Base-by-base conservation (phyloP, 352 stramenopile species). In the Halophytophthora polymorphica region DNA sequence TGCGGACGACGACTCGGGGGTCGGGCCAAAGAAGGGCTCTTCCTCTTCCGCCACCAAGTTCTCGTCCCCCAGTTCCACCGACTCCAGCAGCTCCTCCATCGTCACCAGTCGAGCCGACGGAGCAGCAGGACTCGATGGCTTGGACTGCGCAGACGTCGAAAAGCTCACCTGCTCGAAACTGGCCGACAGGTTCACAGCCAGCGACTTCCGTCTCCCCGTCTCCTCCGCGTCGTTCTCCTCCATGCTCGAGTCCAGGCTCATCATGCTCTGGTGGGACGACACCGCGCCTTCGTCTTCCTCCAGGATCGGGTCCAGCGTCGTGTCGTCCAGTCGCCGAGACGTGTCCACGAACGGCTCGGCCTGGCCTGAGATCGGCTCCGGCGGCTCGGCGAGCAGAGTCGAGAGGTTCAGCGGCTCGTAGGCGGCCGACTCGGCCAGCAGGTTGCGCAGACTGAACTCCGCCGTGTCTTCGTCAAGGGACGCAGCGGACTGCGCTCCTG, bases 161-260 rank as follows among this genome's bases (percentile, higher is more conserved):
- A n/a, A n/a, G n/a, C n/a, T n/a, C 28, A 90, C 72, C 18, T 72
- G 73, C 12, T 91, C 76, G 45, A 95, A 93, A 38, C 83, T 71
- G 8, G 67, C 65, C n/a, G 73, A 80, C 22, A 93, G 40, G 38
- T 93, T 95, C 19, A 93, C 73, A 1, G 84, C 66, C 0, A 95
- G 45, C 13, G 79, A 88, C 42, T 83, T 69, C 0, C 76, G 66
- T 10, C 61, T 66, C 18, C 61, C 46, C 21, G 66, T 48, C 50
- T 85, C 75, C 39, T 90, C 80, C 2, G 54, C 57, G 41, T 91
- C 80, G 22, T 71, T 86, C 3, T 85, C 69, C 6, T 84, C 61
- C 1, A 64, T 64, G 12, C 67, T 73, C 11, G 61, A 82, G 10
- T 83, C 81, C 17, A 91, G 59, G n/a, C 80, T 90, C 72, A 93